Conservation (phyloP, 495 filamentous ascomycete species). For the Trichoderma erinaceum region DNA sequence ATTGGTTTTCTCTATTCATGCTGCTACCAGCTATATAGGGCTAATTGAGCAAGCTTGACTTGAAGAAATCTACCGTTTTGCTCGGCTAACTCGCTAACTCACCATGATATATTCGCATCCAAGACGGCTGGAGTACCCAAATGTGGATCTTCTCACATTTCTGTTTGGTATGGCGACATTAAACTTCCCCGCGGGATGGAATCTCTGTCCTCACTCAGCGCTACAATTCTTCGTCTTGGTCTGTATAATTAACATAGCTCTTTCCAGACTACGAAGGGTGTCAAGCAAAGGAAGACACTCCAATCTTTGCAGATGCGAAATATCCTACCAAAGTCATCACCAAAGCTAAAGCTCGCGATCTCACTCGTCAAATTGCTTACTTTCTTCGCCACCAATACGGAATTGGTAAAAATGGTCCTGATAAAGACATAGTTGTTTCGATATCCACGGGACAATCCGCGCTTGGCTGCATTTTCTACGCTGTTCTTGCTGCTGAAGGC, state of each 20-base stretch:
- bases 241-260: background rate
- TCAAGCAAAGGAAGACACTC: conserved; percentile 20
- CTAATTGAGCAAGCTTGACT: too few species aligned
- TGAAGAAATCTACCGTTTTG: too few species aligned
- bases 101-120: conserved; percentile 14
- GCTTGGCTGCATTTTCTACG: conserved; percentile 42
- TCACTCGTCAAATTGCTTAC: conserved; percentile 41
- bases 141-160: conserved; percentile 16
- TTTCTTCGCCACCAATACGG: conserved; percentile 42
- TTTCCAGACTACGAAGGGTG: background rate
- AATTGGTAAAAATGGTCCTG: conserved; percentile 40
- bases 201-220: background rate
- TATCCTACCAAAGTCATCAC: conserved; percentile 42
- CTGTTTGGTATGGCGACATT: conserved; percentile 14
- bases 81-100: background rate
- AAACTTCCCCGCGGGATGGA: background rate
- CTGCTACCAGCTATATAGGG: too few species aligned
- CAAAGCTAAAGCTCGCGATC: conserved; percentile 38
- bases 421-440: conserved; percentile 46
- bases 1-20: too few species aligned
- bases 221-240: background rate
- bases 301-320: conserved; percentile 37
- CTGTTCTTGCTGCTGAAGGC: conserved; percentile 44
- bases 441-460: conserved; percentile 46
- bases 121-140: background rate